Evolutionary conservation across 306 rosid genomes (phyloP).

Genomic region (Lotus japonicus): DNA sequence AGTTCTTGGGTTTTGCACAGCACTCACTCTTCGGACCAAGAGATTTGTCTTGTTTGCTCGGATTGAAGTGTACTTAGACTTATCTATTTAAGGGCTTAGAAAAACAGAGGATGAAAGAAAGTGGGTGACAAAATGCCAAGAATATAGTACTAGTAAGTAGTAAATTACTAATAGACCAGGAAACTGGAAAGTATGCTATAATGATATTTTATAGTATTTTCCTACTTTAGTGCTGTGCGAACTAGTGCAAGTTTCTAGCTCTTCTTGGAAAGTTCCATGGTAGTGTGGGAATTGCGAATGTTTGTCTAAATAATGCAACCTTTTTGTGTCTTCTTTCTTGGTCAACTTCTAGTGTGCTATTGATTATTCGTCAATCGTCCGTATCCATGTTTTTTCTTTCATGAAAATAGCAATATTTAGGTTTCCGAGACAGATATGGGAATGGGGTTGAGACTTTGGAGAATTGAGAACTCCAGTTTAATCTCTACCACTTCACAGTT

Average conservation of each 20-base stretch:
- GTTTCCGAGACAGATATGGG: not conserved
- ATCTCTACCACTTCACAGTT: no score
- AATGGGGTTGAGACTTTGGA: not conserved
- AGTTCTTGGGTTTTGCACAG: slow-evolving; percentile 23
- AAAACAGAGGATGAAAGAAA: slow-evolving; percentile 15
- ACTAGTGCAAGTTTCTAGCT: slow-evolving; percentile 18
- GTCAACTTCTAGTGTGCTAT: slow-evolving; percentile 23
- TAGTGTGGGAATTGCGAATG: slow-evolving; percentile 27
- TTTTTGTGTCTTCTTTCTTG: slow-evolving; percentile 17
- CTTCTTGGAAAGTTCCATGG: slow-evolving; percentile 14
- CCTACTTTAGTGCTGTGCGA: slow-evolving; percentile 22
- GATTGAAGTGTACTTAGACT: slow-evolving; percentile 7
- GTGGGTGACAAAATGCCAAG: slow-evolving; percentile 33
- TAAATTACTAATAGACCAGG: slow-evolving; percentile 34
- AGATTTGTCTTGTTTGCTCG: slow-evolving; percentile 17
- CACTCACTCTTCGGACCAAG: slow-evolving; percentile 42
- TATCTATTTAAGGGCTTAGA: no score
- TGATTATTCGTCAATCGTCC: slow-evolving; percentile 24
- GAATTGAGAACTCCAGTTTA: not conserved
- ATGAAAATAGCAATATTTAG: slow-evolving; percentile 10
- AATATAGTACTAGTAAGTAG: slow-evolving; percentile 10
- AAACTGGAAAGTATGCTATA: slow-evolving; percentile 37
- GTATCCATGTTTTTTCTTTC: not conserved
- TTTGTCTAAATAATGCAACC: slow-evolving; percentile 14
- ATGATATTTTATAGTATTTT: slow-evolving; percentile 36